Percentiles rank a stretch among this genome's conserved stretches.
Evolutionary conservation across 257 asterid species (phyloP).

Genomic region (Solanum verrucosum): DNA sequence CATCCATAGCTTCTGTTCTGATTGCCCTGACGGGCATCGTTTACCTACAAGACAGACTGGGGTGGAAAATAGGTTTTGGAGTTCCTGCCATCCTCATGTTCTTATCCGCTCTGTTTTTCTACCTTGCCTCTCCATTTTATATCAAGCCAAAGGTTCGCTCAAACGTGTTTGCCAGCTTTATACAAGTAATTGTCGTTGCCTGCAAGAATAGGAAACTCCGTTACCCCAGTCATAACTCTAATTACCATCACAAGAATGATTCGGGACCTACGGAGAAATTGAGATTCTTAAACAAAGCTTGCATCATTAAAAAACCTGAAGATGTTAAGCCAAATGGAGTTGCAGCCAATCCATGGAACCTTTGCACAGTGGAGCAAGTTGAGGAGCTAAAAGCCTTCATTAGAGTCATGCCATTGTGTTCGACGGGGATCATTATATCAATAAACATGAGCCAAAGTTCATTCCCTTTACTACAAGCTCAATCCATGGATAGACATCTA

Average conservation of each 20-base stretch:
- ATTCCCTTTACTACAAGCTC: neutral
- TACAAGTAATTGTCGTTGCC: conserved; percentile 34
- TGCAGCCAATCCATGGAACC: conserved; percentile 17
- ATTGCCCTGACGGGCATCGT: conserved; percentile 47
- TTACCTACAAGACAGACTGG: conserved; percentile 50
- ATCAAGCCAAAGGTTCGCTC: conserved; percentile 20
- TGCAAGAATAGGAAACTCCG: conserved; percentile 30
- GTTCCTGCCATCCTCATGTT: conserved; percentile 50
- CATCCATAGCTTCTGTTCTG: conserved; percentile 31
- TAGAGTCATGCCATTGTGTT: conserved; percentile 22
- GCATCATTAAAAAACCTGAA: conserved; percentile 11
- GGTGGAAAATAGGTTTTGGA: conserved; percentile 64
- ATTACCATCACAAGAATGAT: conserved; percentile 32
- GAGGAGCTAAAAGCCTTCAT: conserved; percentile 29
- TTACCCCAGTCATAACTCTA: conserved; percentile 9
- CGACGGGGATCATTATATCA: neutral
- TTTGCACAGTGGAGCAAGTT: conserved; percentile 22
- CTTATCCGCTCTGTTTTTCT: conserved; percentile 25
- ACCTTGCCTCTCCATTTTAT: conserved; percentile 39
- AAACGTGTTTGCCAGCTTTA: conserved; percentile 36
- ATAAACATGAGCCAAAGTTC: conserved; percentile 2
- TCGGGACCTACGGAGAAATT: conserved; percentile 26
- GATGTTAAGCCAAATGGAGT: conserved; percentile 12
- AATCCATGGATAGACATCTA: neutral
- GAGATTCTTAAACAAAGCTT: conserved; percentile 30